These are phyloP conservation scores for Sindora glabra DNA, from an alignment of 306 rosid genomes.

Conservation along the genomic window DNA sequence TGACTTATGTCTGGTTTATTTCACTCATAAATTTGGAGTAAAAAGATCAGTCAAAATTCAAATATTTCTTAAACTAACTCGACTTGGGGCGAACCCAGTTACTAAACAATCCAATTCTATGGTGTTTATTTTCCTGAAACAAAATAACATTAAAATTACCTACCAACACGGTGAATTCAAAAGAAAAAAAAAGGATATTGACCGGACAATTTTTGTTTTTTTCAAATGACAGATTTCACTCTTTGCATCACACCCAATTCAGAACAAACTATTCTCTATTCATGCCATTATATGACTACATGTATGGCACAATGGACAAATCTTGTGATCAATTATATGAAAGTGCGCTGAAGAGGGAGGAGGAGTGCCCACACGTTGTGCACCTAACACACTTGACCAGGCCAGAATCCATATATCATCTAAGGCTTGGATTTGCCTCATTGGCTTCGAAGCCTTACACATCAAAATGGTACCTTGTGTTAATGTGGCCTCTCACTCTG, in stretches of 20 bases:
- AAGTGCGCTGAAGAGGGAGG: slow-evolving; percentile 3
- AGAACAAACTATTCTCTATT: slow-evolving; percentile 29
- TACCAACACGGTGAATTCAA: too few relatives aligned
- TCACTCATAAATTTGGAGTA: too few relatives aligned
- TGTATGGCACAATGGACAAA: slow-evolving; percentile 29
- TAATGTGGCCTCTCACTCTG: slow-evolving; percentile 34
- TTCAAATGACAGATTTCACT: slow-evolving; percentile 27
- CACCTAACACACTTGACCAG: slow-evolving; percentile 34
- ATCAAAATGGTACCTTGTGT: slow-evolving; percentile 16
- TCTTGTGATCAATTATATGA: slow-evolving; percentile 15
- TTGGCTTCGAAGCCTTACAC: slow-evolving; percentile 24
- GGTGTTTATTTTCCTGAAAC: too few relatives aligned
- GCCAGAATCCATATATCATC: slow-evolving; percentile 32
- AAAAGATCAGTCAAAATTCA: too few relatives aligned
- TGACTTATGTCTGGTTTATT: too few relatives aligned
- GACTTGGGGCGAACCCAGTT: too few relatives aligned
- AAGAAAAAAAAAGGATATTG: too few relatives aligned
- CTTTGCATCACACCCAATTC: slow-evolving; percentile 41
- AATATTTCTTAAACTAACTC: too few relatives aligned
- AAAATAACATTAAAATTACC: too few relatives aligned
- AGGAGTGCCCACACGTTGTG: slow-evolving; percentile 21
- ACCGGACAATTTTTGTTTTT: too few relatives aligned
- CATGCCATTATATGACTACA: slow-evolving; percentile 43
- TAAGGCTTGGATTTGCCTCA: slow-evolving; percentile 23
- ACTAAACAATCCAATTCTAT: too few relatives aligned